Evolutionary conservation across 805 yeast genomes (phyloP), one percentile per base, ranked within the genome.

Genomic region (Candida khao-thaluensis): DNA sequence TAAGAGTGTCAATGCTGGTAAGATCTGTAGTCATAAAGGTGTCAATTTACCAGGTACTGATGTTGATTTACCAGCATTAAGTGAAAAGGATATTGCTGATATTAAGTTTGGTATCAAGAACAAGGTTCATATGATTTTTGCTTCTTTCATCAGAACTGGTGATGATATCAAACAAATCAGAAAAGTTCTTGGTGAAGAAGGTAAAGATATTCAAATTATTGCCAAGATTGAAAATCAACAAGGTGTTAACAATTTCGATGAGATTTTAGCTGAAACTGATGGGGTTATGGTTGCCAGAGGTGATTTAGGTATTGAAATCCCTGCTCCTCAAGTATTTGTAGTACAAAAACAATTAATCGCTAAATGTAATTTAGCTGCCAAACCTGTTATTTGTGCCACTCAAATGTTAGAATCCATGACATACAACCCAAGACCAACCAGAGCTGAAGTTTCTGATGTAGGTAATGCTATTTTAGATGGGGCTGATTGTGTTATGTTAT

Each of bases 231-330:
- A 93, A 79, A 90, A 89, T 79, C 98, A 91, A 76, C 99, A 93
- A 74, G 99, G 99, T 79, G 98, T 93, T 60, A 90, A 93, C 85
- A 93, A 93, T 82, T 93, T 93, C 64, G 99, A 93, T 70, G 97
- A 87, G 49, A 93, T 93, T 63, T 81, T 93, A 65, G 67, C 66
- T 59, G 95, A 82, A 69, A 93, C 99, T 49, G 99, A 93, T 66
- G 99, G 98, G 77, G 96, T 93, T 62, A 93, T 93, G 99, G 98
- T 93, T 67, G 99, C 99, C 60, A 85, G 99, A 75, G 99, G 99
- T 79, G 99, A 93, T 71, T 79, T 93, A 60, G 99, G 99, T 79
- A 93, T 93, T 62, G 99, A 93, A 77, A 93, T 93, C 61, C 98
- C 98, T 53, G 98, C 99, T 52, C 91, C 97, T 51, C 95, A 90